Percentiles rank a stretch among this genome's conserved stretches.
phyloP scores from a whole-genome alignment of 1,284 basidiomycete species.

The Rhodotorula sp. region DNA sequence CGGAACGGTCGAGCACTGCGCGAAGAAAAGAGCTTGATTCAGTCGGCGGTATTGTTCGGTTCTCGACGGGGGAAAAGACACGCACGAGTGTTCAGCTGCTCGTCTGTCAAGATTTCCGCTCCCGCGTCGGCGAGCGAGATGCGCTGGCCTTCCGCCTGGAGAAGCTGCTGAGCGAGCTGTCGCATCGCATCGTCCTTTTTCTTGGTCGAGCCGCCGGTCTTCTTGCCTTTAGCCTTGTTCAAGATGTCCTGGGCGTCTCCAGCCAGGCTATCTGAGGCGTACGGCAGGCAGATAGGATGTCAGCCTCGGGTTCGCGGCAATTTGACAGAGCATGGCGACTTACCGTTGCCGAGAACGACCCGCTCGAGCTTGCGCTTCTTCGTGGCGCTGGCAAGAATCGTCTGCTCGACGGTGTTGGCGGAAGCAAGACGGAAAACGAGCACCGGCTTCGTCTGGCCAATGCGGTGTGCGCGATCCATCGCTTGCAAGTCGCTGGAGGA shows the following conservation, averaged over 20 bases:
- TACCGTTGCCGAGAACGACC: slow-evolving; percentile 36
- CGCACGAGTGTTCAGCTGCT: slow-evolving; percentile 27
- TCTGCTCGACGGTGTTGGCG: slow-evolving; percentile 31
- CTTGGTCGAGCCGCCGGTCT: not conserved
- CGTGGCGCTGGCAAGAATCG: slow-evolving; percentile 31
- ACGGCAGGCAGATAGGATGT: no score
- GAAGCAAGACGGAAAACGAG: slow-evolving; percentile 40
- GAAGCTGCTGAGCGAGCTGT: slow-evolving; percentile 8
- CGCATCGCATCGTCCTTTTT: slow-evolving; percentile 7
- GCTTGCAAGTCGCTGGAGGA: slow-evolving; percentile 85
- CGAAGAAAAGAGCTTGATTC: no score
- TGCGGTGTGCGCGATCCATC: slow-evolving; percentile 91
- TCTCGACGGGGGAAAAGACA: not conserved
- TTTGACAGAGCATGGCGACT: not conserved
- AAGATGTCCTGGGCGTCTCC: slow-evolving; percentile 17
- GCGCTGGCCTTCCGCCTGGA: slow-evolving; percentile 26
- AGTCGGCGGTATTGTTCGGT: not conserved
- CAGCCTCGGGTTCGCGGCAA: no score
- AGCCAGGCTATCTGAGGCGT: slow-evolving; percentile 9
- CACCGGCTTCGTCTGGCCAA: slow-evolving; percentile 60
- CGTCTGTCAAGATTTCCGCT: slow-evolving; percentile 23
- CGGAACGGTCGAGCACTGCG: slow-evolving; percentile 33
- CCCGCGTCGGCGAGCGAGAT: slow-evolving; percentile 24
- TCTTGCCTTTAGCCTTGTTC: slow-evolving; percentile 16
- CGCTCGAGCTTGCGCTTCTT: slow-evolving; percentile 38